Conservation (phyloP, 768 basidiomycete species). For the Scleroderma citrinum region DNA sequence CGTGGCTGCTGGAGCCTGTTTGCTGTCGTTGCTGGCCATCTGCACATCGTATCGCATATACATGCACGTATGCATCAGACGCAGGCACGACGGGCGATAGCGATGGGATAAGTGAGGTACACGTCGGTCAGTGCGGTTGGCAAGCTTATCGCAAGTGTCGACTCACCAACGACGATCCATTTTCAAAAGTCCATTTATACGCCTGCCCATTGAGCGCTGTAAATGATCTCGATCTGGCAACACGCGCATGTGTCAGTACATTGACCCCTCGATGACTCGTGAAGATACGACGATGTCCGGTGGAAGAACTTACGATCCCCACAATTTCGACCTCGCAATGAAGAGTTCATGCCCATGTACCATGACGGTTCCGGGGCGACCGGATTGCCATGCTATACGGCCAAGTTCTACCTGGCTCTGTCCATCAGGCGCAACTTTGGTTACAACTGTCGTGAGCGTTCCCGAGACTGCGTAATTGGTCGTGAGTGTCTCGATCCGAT, state of each 20-base stretch:
- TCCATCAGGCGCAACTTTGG: constrained; percentile 19
- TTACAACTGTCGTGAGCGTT: constrained; percentile 17
- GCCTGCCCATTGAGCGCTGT: constrained; percentile 30
- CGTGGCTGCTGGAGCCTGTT: constrained; percentile 27
- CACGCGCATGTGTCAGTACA: too few species aligned
- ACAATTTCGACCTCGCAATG: constrained; percentile 20
- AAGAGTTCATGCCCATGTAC: constrained; percentile 24
- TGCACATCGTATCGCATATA: constrained; percentile 4
- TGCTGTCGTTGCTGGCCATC: constrained; percentile 31
- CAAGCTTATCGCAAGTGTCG: not conserved
- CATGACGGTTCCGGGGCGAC: constrained; percentile 20
- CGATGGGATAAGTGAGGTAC: not conserved
- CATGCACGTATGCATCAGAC: too few species aligned
- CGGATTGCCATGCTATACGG: constrained; percentile 26
- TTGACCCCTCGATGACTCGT: too few species aligned
- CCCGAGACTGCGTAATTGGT: constrained; percentile 2
- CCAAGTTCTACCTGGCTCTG: constrained; percentile 22
- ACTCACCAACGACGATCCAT: constrained; percentile 26
- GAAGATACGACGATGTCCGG: too few species aligned
- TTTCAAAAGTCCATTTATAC: constrained; percentile 30
- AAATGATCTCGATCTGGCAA: constrained; percentile 29
- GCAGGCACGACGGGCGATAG: not conserved
- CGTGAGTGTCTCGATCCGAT: constrained; percentile 26
- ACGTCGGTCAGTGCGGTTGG: not conserved
- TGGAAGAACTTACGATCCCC: constrained; percentile 25